Conservation (phyloP, 106 monocot genomes). For the Acorus calamus region DNA sequence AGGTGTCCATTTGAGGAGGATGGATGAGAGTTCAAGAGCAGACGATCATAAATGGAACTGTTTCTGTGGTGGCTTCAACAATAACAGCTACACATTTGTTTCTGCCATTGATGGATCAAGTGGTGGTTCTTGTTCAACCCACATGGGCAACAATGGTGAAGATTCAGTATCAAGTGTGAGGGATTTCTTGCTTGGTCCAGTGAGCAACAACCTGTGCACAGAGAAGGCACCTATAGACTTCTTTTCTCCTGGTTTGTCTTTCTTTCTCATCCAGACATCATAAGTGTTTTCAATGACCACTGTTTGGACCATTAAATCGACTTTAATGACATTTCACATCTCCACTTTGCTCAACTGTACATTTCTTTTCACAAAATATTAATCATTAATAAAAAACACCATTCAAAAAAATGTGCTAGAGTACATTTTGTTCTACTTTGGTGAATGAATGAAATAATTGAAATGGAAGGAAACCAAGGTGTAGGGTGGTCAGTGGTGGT, state of each 20-base stretch:
- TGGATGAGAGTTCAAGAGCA: constrained; percentile 3
- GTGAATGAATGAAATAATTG: neutral
- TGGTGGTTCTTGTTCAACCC: neutral
- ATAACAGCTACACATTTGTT: neutral
- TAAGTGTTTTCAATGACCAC: neutral
- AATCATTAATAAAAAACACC: no score
- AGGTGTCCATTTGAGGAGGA: constrained; percentile 16
- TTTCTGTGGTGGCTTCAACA: neutral
- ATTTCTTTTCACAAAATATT: no score
- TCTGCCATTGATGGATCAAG: neutral
- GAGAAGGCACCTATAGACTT: constrained; percentile 21
- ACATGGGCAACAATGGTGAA: neutral
- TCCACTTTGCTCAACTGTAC: no score
- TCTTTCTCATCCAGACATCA: neutral
- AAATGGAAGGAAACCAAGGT: neutral
- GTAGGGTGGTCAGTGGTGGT: neutral
- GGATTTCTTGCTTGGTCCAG: no score
- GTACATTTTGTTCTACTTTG: neutral
- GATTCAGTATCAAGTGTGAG: neutral
- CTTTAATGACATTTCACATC: neutral
- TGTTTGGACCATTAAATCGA: neutral
- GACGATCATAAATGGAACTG: no score
- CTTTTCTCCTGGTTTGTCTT: constrained; percentile 17
- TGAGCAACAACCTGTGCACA: neutral
- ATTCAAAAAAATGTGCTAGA: no score